Evolutionary conservation across 331 rosid species (phyloP).

Genomic region (Saraca asoca): DNA sequence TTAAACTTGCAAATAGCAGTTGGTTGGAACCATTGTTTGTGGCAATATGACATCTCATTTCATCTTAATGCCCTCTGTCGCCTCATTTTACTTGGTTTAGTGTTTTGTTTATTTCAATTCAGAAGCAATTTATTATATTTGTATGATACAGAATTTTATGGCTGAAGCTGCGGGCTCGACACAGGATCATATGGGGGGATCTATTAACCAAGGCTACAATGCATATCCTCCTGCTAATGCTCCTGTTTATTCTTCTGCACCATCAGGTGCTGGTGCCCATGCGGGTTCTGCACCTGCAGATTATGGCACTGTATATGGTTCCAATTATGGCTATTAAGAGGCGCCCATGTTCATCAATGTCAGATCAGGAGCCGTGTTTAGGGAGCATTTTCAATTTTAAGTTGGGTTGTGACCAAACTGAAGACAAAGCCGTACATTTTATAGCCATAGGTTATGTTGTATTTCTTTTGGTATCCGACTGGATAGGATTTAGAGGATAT

Average conservation of each 20-base stretch:
- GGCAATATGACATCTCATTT: neutral
- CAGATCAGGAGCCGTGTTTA: too few relatives aligned
- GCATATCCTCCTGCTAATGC: conserved; percentile 45
- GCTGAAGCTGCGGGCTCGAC: conserved; percentile 59
- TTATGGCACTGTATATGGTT: conserved; percentile 53
- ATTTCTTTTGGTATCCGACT: too few relatives aligned
- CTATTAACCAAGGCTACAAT: conserved; percentile 51
- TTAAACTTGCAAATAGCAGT: neutral
- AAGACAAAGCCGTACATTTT: too few relatives aligned
- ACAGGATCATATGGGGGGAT: conserved; percentile 50
- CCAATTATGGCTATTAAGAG: conserved; percentile 41
- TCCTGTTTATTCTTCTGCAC: conserved; percentile 53
- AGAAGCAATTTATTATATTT: neutral
- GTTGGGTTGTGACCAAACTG: too few relatives aligned
- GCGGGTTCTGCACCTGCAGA: conserved; percentile 52
- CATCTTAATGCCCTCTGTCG: neutral
- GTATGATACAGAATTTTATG: conserved; percentile 55
- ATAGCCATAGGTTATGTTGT: too few relatives aligned
- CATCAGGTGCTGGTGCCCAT: conserved; percentile 40
- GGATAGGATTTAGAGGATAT: too few relatives aligned
- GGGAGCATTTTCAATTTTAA: too few relatives aligned
- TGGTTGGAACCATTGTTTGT: neutral
- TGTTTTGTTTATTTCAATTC: neutral
- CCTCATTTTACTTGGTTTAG: conserved; percentile 4
- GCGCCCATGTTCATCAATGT: too few relatives aligned